Percentiles rank a stretch among this genome's conserved stretches.
These are phyloP conservation scores for Russula sp. DNA, from an alignment of 768 basidiomycete genomes.

Conservation along the genomic window DNA sequence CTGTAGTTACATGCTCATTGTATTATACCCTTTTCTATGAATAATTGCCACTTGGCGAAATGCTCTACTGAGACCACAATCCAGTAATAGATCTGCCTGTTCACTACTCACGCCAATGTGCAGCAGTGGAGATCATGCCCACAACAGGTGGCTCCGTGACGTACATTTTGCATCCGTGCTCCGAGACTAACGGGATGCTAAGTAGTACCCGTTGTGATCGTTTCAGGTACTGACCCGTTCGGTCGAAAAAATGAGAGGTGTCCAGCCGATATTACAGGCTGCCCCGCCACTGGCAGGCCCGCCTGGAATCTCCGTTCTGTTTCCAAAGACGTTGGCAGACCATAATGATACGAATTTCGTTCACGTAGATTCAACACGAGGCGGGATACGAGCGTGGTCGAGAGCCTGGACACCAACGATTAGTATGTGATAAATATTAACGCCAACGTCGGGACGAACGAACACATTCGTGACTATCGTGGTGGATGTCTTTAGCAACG, in stretches of 20 bases:
- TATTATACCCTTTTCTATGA: no score
- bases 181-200: neutral
- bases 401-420: neutral
- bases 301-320: constrained; percentile 3
- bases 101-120: no score
- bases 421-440: neutral
- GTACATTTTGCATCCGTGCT: neutral
- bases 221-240: neutral
- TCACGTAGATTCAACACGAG: constrained; percentile 17
- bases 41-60: no score
- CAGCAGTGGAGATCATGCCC: no score
- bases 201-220: no score
- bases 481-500: constrained; percentile 1
- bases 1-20: no score
- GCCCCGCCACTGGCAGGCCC: neutral
- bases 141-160: neutral
- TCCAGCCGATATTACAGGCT: neutral
- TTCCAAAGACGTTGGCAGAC: neutral
- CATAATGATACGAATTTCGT: neutral
- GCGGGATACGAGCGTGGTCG: constrained; percentile 10
- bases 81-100: no score
- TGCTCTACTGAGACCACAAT: no score
- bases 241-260: neutral
- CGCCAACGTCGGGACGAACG: neutral
- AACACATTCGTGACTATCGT: constrained; percentile 12